Base-by-base conservation (phyloP, 2,329 filamentous ascomycete genomes). In the Xylariaceae sp. region DNA sequence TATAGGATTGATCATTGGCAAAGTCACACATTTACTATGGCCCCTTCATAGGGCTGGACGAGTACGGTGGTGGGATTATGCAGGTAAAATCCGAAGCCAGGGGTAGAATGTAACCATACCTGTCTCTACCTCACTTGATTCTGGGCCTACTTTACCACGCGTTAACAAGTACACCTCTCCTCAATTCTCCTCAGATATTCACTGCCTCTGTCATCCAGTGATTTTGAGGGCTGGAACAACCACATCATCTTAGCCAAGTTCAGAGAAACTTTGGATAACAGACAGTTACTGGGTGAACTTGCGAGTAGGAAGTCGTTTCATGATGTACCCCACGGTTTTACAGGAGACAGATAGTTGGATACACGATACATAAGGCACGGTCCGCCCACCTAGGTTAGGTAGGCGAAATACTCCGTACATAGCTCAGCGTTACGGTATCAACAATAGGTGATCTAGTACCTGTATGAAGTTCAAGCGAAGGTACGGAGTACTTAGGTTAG, bases 1-100 rank as follows among this genome's bases (percentile, higher is more conserved):
- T 16, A 78, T 77, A 48, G 77, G 76, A 38, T 60, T 97, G 47
- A 75, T 97, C 24, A 79, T 81, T 26, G 89, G 89, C 0, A 80
- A 73, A 53, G 79, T 89, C 14, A 77, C 81, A 9, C 78, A 81
- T 59, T 73, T 94, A 21, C 57, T 95, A 39, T 83, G 78, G 66
- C 88, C 87, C 3, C 73, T 71, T 49, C 65, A 67, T 42, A 74
- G 77, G 62, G 70, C 74, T 52, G 76, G 78, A 9, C 60, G 62
- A 16, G 66, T 84, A 17, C 63, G 60, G 54, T 81, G 76, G 74
- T 72, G 72, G 67, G 74, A 81, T 51, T 66, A 73, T 48, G 50
- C 60, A 44, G 49, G 49, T 18, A 52, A 54, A 16, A 51, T 50
- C 31, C 50, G 49, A 19, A 42, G 46, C 17, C 50, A 46, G 29